These are phyloP conservation scores for Hortiboletus campestris DNA, from an alignment of 768 basidiomycete genomes.

Conservation along the genomic window DNA sequence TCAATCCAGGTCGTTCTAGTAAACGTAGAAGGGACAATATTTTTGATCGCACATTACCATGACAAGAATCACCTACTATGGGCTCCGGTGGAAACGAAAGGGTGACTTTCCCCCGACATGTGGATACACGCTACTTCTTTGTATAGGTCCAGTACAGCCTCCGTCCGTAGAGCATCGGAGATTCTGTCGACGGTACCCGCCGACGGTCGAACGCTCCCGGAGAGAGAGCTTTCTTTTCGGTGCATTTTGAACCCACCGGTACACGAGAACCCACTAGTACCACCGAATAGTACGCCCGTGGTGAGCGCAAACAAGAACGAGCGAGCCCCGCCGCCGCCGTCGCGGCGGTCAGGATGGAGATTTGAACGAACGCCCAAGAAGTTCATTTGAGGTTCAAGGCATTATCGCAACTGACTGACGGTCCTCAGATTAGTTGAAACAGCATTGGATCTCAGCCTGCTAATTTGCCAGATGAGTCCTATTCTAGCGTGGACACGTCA, in stretches of 20 bases:
- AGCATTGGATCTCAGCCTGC: conserved; percentile 14
- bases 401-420: not conserved
- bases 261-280: conserved; percentile 9
- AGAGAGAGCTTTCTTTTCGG: conserved; percentile 2
- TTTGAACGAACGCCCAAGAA: conserved; percentile 7
- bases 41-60: conserved; percentile 3
- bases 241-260: conserved; percentile 6
- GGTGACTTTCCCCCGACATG: not conserved
- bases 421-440: conserved; percentile 17
- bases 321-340: conserved; percentile 21
- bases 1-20: not conserved
- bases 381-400: conserved; percentile 1
- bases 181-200: conserved; percentile 4
- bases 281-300: conserved; percentile 21
- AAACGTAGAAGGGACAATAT: conserved; percentile 1
- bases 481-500: not conserved
- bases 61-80: not conserved
- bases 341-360: conserved; percentile 25
- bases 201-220: conserved; percentile 8
- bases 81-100: conserved; percentile 7
- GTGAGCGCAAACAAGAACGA: conserved; percentile 20
- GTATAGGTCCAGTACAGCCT: not conserved
- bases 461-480: not conserved
- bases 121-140: conserved; percentile 2
- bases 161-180: conserved; percentile 14